Percentiles rank a stretch among this genome's conserved stretches.
Conservation (phyloP, 345 rosid species). For the Raphanus raphanistrum region DNA sequence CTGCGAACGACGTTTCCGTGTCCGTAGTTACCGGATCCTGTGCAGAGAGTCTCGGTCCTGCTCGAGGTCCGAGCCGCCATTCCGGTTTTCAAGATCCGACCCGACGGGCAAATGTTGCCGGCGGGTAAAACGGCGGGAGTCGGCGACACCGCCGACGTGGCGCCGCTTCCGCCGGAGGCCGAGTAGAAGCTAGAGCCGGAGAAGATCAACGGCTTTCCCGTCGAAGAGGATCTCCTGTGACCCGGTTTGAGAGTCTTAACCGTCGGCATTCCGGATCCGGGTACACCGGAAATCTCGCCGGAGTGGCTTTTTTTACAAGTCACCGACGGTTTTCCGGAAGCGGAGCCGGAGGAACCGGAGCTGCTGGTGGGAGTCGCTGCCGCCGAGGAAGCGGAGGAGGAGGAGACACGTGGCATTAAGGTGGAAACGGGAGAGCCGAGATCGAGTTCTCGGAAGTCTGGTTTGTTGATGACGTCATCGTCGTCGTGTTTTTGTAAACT, state of each 20-base stretch:
- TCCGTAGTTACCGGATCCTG: conserved; percentile 84
- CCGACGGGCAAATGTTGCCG: conserved; percentile 93
- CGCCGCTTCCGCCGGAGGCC: conserved; percentile 25
- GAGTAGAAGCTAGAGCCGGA: conserved; percentile 55
- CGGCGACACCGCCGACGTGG: conserved; percentile 44
- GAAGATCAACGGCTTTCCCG: conserved; percentile 71
- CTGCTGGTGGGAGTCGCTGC: conserved; percentile 39
- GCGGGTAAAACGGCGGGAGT: conserved; percentile 52
- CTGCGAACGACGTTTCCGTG: conserved; percentile 83
- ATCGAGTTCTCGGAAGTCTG: conserved; percentile 89
- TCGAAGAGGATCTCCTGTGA: conserved; percentile 78
- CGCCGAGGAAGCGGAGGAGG: conserved; percentile 29
- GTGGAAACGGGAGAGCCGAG: conserved; percentile 94
- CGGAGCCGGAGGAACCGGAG: conserved; percentile 40
- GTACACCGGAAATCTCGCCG: conserved; percentile 47
- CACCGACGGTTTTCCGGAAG: conserved; percentile 35
- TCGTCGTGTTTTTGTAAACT: conserved; percentile 23
- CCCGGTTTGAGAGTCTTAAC: conserved; percentile 48
- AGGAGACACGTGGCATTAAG: conserved; percentile 49
- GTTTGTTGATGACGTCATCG: conserved; percentile 58
- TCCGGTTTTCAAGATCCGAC: conserved; percentile 72
- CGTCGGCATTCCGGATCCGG: conserved; percentile 40
- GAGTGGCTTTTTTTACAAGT: conserved; percentile 47
- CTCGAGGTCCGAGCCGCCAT: conserved; percentile 51
- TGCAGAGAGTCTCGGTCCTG: conserved; percentile 62